A percentile compares a stretch with the other conserved stretches of the same genome.
Evolutionary conservation across 1,284 basidiomycete genomes (phyloP).

Genomic region (Marasmius fiardii): DNA sequence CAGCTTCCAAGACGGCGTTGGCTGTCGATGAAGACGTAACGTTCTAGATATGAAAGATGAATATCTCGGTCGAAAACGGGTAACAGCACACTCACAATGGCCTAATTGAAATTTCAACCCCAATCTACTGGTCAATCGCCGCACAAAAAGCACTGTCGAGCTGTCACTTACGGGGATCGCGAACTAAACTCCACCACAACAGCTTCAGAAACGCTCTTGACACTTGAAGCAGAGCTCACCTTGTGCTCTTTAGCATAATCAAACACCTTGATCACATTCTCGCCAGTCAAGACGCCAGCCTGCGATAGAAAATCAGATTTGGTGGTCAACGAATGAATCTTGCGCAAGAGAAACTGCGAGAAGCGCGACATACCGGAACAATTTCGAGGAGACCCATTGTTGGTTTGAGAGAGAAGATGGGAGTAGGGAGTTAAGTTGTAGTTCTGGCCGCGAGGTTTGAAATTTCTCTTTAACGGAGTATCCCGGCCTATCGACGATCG

Average conservation of each 20-base stretch:
- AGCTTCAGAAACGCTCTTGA: neutral
- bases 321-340: neutral
- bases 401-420: constrained; percentile 4
- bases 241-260: constrained; percentile 83
- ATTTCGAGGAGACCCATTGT: constrained; percentile 69
- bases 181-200: constrained; percentile 46
- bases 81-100: constrained; percentile 57
- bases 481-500: neutral
- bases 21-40: constrained; percentile 86
- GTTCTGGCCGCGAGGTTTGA: neutral
- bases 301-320: constrained; percentile 25
- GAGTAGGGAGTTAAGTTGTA: constrained; percentile 8
- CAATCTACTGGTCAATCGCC: neutral
- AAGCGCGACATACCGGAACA: constrained; percentile 54
- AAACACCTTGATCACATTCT: constrained; percentile 85
- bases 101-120: constrained; percentile 36
- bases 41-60: constrained; percentile 45
- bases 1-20: constrained; percentile 87
- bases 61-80: no score
- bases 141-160: neutral
- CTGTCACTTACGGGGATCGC: constrained; percentile 75
- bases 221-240: constrained; percentile 39
- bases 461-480: neutral
- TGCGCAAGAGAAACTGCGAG: neutral
- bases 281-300: constrained; percentile 87